phyloP scores from a whole-genome alignment of 352 stramenopile species.

The Discostella stelligera region DNA sequence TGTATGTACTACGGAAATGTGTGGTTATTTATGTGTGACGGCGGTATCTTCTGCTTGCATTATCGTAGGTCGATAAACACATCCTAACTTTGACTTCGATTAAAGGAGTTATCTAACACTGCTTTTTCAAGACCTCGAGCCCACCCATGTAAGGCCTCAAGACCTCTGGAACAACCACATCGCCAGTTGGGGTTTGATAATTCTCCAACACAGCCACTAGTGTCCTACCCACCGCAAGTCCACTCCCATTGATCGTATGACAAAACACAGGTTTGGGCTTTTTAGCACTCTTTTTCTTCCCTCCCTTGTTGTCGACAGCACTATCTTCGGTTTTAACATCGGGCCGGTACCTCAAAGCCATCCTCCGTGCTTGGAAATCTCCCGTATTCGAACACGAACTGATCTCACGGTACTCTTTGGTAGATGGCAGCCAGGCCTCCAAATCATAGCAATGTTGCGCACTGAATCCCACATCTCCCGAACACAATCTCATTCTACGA shows the following conservation, averaged over 20 bases:
- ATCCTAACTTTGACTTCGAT: neutral
- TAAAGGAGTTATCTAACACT: neutral
- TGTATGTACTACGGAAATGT: too few species aligned
- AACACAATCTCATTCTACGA: constrained; percentile 84
- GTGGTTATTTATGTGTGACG: too few species aligned
- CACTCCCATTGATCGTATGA: constrained; percentile 87
- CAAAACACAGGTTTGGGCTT: constrained; percentile 80
- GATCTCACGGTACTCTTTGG: constrained; percentile 85
- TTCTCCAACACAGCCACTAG: constrained; percentile 87
- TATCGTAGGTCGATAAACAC: neutral
- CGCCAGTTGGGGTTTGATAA: constrained; percentile 84
- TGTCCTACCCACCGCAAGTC: constrained; percentile 84
- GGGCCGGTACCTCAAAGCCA: constrained; percentile 82
- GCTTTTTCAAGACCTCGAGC: constrained; percentile 66
- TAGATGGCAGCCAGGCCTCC: constrained; percentile 86
- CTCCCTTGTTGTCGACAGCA: constrained; percentile 15
- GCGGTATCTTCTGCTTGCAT: neutral
- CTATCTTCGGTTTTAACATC: constrained; percentile 16
- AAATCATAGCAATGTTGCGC: constrained; percentile 86
- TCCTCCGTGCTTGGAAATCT: constrained; percentile 86
- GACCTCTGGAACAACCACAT: constrained; percentile 82
- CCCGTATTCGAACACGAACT: constrained; percentile 84
- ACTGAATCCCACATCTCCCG: constrained; percentile 85
- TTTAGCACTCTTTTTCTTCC: constrained; percentile 79
- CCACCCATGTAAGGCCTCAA: constrained; percentile 85